Conservation (phyloP, 2,329 filamentous ascomycete genomes). For the Aureobasidium sp. region DNA sequence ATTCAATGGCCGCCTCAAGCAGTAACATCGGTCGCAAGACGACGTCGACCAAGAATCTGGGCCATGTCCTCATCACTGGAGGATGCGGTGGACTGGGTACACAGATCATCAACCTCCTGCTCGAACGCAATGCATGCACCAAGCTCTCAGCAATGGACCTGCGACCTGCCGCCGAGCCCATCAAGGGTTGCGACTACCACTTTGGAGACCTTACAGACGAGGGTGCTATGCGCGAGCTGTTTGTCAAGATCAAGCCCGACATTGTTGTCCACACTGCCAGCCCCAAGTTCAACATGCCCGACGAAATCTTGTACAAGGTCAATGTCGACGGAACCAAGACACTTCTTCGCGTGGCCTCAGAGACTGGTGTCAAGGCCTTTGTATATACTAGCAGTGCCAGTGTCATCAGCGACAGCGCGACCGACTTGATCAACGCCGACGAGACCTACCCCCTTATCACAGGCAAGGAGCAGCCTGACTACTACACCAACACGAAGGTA, state of each 20-base stretch:
- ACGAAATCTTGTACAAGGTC: slow-evolving; percentile 39
- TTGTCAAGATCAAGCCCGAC: slow-evolving; percentile 35
- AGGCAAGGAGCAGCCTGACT: slow-evolving; percentile 39
- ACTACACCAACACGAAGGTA: slow-evolving; percentile 43
- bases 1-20: background rate
- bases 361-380: slow-evolving; percentile 43
- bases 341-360: slow-evolving; percentile 38
- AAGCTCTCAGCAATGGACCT: slow-evolving; percentile 41
- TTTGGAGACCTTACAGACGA: slow-evolving; percentile 42
- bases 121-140: slow-evolving; percentile 31
- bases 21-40: background rate
- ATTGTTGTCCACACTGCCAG: slow-evolving; percentile 44
- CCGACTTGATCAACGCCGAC: slow-evolving; percentile 41
- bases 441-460: slow-evolving; percentile 39
- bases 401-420: slow-evolving; percentile 37
- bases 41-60: slow-evolving; percentile 25
- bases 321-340: slow-evolving; percentile 44
- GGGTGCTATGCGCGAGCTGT: slow-evolving; percentile 32
- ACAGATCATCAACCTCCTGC: slow-evolving; percentile 42
- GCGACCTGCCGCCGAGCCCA: slow-evolving; percentile 32
- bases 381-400: slow-evolving; percentile 46
- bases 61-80: slow-evolving; percentile 41
- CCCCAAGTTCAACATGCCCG: slow-evolving; percentile 32
- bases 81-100: slow-evolving; percentile 44
- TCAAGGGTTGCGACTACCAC: slow-evolving; percentile 38